These are phyloP conservation scores for Ganoderma sinense DNA, from an alignment of 1,284 basidiomycete genomes.

Conservation along the genomic window DNA sequence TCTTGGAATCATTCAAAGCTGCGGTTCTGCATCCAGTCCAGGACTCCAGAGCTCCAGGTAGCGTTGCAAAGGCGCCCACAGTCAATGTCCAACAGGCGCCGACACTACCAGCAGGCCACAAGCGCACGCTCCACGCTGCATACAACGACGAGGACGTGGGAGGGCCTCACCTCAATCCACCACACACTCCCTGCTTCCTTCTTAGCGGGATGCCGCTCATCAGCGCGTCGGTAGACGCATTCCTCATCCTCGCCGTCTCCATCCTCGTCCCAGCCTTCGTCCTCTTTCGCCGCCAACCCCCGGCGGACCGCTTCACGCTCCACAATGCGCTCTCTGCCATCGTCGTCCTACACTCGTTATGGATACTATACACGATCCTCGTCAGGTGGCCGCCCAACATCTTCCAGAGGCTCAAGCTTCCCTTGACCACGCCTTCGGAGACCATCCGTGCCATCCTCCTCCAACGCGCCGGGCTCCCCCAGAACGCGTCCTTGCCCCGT, in stretches of 20 bases:
- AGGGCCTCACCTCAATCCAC: not conserved
- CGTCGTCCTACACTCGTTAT: slow-evolving; percentile 63
- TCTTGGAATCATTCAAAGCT: no score
- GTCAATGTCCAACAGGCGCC: not conserved
- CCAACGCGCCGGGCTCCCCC: slow-evolving; percentile 41
- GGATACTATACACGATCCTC: slow-evolving; percentile 56
- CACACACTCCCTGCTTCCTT: not conserved
- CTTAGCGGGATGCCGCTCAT: not conserved
- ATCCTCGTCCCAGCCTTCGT: slow-evolving; percentile 32
- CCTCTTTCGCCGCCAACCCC: slow-evolving; percentile 28
- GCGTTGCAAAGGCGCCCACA: not conserved
- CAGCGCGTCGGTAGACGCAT: slow-evolving; percentile 38
- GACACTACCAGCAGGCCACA: not conserved
- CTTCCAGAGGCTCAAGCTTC: slow-evolving; percentile 61
- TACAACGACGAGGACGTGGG: not conserved
- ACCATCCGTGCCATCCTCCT: slow-evolving; percentile 56
- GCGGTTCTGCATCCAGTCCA: no score
- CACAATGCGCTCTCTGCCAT: slow-evolving; percentile 41
- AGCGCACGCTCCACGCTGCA: not conserved
- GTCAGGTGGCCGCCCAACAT: slow-evolving; percentile 65
- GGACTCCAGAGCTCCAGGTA: no score
- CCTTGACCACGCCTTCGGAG: slow-evolving; percentile 61
- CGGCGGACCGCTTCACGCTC: slow-evolving; percentile 19
- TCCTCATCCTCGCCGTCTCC: slow-evolving; percentile 34
- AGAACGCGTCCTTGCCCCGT: slow-evolving; percentile 47